phyloP scores from a whole-genome alignment of 23 red algal species.

The Agarophyton chilense region DNA sequence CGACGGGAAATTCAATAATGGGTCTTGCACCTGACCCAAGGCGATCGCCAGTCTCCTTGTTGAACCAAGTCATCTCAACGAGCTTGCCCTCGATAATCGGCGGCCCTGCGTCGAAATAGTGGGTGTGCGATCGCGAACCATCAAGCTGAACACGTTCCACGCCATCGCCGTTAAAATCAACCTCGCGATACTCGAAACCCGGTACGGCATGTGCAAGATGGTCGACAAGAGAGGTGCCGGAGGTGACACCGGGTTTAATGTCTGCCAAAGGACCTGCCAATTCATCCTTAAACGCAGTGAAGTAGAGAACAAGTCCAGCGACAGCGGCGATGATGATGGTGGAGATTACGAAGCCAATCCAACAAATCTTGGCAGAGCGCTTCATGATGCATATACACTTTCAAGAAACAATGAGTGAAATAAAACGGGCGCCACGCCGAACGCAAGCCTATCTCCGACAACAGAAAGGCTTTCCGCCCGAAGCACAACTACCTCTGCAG shows the following conservation, averaged over 20 bases:
- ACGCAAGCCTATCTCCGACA: too few relatives aligned
- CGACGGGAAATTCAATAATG: slow-evolving; percentile 43
- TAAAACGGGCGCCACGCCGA: not conserved
- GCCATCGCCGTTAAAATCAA: slow-evolving; percentile 77
- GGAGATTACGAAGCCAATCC: slow-evolving; percentile 36
- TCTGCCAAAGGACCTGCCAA: not conserved
- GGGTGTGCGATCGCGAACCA: slow-evolving; percentile 63
- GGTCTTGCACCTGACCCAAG: slow-evolving; percentile 42
- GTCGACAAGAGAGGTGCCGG: slow-evolving; percentile 29
- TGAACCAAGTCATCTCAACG: slow-evolving; percentile 57
- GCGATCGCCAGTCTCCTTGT: slow-evolving; percentile 42
- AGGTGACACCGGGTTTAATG: not conserved
- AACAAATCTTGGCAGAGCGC: slow-evolving; percentile 53
- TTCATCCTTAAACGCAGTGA: slow-evolving; percentile 36
- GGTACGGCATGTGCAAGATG: slow-evolving; percentile 72
- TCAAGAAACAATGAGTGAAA: too few relatives aligned
- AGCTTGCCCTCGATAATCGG: slow-evolving; percentile 63
- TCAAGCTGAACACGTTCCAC: slow-evolving; percentile 48
- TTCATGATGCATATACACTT: slow-evolving; percentile 22
- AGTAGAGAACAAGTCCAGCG: slow-evolving; percentile 43
- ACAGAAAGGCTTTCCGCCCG: not conserved
- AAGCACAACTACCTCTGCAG: not conserved
- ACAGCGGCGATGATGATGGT: slow-evolving; percentile 59
- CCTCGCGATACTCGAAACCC: slow-evolving; percentile 27
- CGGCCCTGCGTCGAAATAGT: slow-evolving; percentile 59